A percentile compares a stretch with the other conserved stretches of the same genome.
phyloP scores from a whole-genome alignment of 176 grass and related monocot genomes.

The Carex pumila region DNA sequence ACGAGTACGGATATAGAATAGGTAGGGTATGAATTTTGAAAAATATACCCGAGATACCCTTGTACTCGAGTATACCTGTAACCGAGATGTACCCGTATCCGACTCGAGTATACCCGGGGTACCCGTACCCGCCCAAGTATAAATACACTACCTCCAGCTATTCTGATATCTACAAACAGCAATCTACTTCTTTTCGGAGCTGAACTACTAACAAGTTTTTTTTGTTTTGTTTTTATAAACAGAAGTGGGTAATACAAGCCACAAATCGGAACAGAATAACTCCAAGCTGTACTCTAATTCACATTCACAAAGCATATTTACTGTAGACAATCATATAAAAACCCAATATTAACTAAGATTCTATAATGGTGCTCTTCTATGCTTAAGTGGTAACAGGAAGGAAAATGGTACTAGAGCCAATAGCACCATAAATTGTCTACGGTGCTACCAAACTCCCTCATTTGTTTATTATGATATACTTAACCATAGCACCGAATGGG shows the following conservation, averaged over 20 bases:
- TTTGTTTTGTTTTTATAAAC: background rate
- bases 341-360: slow-evolving; percentile 4
- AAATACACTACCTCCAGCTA: too few species aligned
- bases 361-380: slow-evolving; percentile 11
- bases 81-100: too few species aligned
- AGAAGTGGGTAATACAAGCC: background rate
- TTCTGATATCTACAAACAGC: background rate
- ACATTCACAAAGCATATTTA: background rate
- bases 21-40: too few species aligned
- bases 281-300: slow-evolving; percentile 1
- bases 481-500: slow-evolving; percentile 97
- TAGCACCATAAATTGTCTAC: background rate
- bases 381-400: background rate
- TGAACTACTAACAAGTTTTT: background rate
- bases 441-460: background rate
- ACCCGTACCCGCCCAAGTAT: too few species aligned
- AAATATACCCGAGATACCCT: too few species aligned
- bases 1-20: too few species aligned
- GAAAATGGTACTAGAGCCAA: background rate
- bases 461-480: background rate
- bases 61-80: too few species aligned
- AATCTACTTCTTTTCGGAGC: background rate
- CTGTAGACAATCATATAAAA: background rate
- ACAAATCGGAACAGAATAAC: background rate
- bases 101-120: too few species aligned